A percentile compares a stretch with the other conserved stretches of the same genome.
Evolutionary conservation across 768 basidiomycete species (phyloP).

Genomic region (Suillus sp.): DNA sequence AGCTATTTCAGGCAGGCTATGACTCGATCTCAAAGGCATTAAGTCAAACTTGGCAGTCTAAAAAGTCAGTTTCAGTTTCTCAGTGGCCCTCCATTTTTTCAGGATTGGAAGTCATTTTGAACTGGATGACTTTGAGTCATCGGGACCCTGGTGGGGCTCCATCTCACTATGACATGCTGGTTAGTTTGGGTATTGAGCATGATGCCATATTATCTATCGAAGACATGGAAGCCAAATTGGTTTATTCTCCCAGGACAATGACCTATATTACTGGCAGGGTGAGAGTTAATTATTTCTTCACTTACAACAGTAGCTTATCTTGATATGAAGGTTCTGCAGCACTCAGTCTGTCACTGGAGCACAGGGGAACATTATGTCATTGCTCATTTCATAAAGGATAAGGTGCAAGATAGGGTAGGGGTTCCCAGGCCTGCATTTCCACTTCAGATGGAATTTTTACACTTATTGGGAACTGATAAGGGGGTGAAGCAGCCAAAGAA

Average conservation of each 20-base stretch:
- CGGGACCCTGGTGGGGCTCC: neutral
- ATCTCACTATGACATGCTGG: slow-evolving; percentile 9
- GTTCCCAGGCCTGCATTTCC: neutral
- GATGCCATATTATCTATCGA: neutral
- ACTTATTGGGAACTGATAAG: neutral
- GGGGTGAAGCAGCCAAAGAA: neutral
- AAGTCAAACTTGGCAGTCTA: neutral
- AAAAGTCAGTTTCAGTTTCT: neutral
- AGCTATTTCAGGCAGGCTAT: too few relatives aligned
- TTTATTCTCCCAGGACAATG: neutral
- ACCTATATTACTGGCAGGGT: neutral
- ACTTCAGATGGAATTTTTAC: neutral
- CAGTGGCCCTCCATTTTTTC: slow-evolving; percentile 12
- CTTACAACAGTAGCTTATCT: neutral
- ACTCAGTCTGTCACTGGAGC: neutral
- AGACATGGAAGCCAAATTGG: neutral
- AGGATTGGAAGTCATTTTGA: slow-evolving; percentile 10
- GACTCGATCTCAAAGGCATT: neutral
- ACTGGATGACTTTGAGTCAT: neutral
- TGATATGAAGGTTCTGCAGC: neutral
- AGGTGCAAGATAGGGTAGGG: slow-evolving; percentile 2
- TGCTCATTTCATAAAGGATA: slow-evolving; percentile 7
- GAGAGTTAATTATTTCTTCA: neutral
- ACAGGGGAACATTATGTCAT: neutral
- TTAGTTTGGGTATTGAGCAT: slow-evolving; percentile 8